Conservation (phyloP, 2,329 filamentous ascomycete genomes). For the Fusarium sp. region DNA sequence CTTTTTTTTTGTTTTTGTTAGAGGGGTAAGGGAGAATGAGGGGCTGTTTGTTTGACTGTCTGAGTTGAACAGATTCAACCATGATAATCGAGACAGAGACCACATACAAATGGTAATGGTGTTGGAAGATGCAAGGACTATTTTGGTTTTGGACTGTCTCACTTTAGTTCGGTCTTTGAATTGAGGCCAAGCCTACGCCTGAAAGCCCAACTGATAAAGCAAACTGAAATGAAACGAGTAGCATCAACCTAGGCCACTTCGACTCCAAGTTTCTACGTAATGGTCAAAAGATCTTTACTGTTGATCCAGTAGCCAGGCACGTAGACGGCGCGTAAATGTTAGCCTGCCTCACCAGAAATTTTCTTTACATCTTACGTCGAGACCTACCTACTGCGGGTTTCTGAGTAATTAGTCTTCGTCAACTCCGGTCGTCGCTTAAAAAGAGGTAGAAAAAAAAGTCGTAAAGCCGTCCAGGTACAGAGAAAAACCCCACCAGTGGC, state of each 20-base stretch:
- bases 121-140: neutral
- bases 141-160: neutral
- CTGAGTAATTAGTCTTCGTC: conserved; percentile 46
- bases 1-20: conserved; percentile 16
- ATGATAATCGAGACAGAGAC: neutral
- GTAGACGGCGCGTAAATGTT: conserved; percentile 13
- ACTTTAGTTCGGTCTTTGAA: neutral
- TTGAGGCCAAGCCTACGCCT: neutral
- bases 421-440: conserved; percentile 43
- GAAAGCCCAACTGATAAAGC: neutral
- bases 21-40: conserved; percentile 27
- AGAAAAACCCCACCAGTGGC: conserved; percentile 41
- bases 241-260: conserved; percentile 8
- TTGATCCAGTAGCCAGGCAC: conserved; percentile 19
- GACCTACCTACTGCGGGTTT: conserved; percentile 41
- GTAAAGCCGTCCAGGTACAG: neutral
- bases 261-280: conserved; percentile 2
- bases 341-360: conserved; percentile 27
- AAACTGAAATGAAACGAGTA: conserved; percentile 5
- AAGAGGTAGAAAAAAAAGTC: conserved; percentile 26
- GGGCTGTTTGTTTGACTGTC: conserved; percentile 27
- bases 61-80: conserved; percentile 7
- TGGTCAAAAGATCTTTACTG: neutral
- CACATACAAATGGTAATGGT: neutral
- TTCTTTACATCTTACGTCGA: conserved; percentile 30